Evolutionary conservation across 2,329 filamentous ascomycete species (phyloP).

Genomic region (Aspergillus cejpii): DNA sequence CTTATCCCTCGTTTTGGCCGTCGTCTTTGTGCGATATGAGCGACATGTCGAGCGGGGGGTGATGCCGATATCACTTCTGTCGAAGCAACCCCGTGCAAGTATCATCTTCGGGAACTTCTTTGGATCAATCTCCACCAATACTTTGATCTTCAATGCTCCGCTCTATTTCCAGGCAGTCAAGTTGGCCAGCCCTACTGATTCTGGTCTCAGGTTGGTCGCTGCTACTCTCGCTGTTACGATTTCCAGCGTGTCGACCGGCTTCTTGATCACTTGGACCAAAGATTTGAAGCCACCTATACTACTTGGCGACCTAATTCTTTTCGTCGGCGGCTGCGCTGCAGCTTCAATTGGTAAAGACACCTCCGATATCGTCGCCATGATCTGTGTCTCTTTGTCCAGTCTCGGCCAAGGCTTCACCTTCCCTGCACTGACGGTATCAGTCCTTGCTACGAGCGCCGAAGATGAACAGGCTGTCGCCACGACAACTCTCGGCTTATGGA

Average conservation of each 20-base stretch:
- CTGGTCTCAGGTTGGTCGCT: constrained; percentile 64
- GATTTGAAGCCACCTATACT: constrained; percentile 55
- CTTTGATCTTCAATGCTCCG: constrained; percentile 63
- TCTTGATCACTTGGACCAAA: constrained; percentile 55
- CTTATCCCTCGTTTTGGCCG: constrained; percentile 34
- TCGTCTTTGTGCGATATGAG: constrained; percentile 39
- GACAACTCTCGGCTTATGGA: constrained; percentile 64
- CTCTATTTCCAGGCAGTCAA: constrained; percentile 72
- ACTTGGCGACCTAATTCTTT: constrained; percentile 44
- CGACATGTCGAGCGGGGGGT: constrained; percentile 43
- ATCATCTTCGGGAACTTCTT: constrained; percentile 50
- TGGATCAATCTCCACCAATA: constrained; percentile 45
- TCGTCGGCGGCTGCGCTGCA: constrained; percentile 49
- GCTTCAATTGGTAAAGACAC: constrained; percentile 47
- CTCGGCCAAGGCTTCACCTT: constrained; percentile 60
- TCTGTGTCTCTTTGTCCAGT: constrained; percentile 52
- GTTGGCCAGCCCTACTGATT: constrained; percentile 60
- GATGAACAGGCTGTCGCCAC: constrained; percentile 62
- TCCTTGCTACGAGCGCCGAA: constrained; percentile 55
- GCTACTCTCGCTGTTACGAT: constrained; percentile 53
- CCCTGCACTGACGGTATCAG: constrained; percentile 56
- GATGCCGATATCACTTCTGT: constrained; percentile 46
- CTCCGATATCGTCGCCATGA: constrained; percentile 48
- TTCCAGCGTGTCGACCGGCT: constrained; percentile 53
- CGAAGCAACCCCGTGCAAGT: constrained; percentile 42